phyloP scores from a whole-genome alignment of 495 filamentous ascomycete genomes.

The Ramalina peruviana region DNA sequence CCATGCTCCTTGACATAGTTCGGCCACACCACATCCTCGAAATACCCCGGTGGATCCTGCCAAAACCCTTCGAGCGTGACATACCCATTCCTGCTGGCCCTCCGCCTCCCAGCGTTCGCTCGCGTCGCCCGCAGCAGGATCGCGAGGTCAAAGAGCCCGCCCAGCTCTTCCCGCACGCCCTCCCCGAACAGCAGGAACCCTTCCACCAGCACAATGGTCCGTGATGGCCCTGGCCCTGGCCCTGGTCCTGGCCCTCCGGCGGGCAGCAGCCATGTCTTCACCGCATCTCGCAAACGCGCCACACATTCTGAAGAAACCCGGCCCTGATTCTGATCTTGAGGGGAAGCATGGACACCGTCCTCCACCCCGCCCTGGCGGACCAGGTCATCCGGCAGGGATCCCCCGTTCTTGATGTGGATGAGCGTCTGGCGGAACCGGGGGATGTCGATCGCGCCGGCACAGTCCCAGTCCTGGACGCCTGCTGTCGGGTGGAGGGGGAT shows the following conservation, averaged over 20 bases:
- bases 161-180: slow-evolving; percentile 5
- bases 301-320: slow-evolving; percentile 15
- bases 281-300: slow-evolving; percentile 1
- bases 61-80: slow-evolving; percentile 78
- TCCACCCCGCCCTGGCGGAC: slow-evolving; percentile 37
- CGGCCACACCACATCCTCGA: slow-evolving; percentile 91
- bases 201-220: slow-evolving; percentile 46
- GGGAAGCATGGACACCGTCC: slow-evolving; percentile 8
- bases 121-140: slow-evolving; percentile 59
- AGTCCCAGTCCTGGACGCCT: slow-evolving; percentile 78
- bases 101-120: slow-evolving; percentile 43
- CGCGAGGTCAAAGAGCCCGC: slow-evolving; percentile 49
- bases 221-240: neutral
- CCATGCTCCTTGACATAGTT: slow-evolving; percentile 69
- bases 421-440: slow-evolving; percentile 46
- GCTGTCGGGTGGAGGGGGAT: slow-evolving; percentile 38
- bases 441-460: slow-evolving; percentile 56
- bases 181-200: slow-evolving; percentile 68
- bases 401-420: slow-evolving; percentile 47
- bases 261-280: neutral
- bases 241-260: neutral
- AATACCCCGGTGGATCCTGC: slow-evolving; percentile 85
- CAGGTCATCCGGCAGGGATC: slow-evolving; percentile 64
- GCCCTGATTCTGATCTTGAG: neutral
- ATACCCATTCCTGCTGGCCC: slow-evolving; percentile 68